Evolutionary conservation across 768 basidiomycete genomes (phyloP), one percentile per base, ranked within the genome.

Genomic region (Auricularia heimuer): DNA sequence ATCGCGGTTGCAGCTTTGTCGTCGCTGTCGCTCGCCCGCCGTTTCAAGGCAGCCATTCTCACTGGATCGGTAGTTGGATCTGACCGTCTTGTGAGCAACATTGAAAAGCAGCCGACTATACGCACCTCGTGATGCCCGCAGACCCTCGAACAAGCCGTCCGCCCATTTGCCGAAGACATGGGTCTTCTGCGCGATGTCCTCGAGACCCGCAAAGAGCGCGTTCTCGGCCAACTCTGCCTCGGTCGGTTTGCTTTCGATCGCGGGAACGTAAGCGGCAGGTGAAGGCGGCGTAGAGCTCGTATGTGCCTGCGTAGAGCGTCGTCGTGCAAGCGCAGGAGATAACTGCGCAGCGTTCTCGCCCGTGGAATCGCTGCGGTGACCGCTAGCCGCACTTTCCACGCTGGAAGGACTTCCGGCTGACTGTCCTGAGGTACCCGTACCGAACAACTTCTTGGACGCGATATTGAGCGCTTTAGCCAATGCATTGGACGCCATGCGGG

Each of bases 141-240:
- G 89, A 71, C 85, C 87, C 70, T 92, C 90, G 70, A 92, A 90
- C 84, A 97, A 88, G 80, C 94, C 90, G 68, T 98, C 96, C 24
- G 91, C 97, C 85, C 94, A 96, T 67, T 90, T 88, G 65, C 90
- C 90, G 65, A 98, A 77, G 63, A 95, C 94, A 66, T 91, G 87
- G 39, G 96, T 96, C 82, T 98, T 99, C 80, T 97, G 92, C 39
- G 95, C 96, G 3, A 95, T 78, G 68, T 95, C 90, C 72, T 98
- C 96, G 54, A 98, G 77, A 21, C 77, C 74, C 2, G 80, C 84
- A n/a, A 97, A 77, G n/a, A 97, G 75, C 66, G 85, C 84, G 66
- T 96, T 92, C 69, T 97, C 94, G 69, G 89, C 77, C 1, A 87
- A 88, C 70, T 90, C 88, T 7, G 64, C 18, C 47, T 21, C 39